A percentile compares a stretch with the other conserved stretches of the same genome.
Conservation (phyloP, 148 eudicot genomes). For the Chenopodium formosanum region DNA sequence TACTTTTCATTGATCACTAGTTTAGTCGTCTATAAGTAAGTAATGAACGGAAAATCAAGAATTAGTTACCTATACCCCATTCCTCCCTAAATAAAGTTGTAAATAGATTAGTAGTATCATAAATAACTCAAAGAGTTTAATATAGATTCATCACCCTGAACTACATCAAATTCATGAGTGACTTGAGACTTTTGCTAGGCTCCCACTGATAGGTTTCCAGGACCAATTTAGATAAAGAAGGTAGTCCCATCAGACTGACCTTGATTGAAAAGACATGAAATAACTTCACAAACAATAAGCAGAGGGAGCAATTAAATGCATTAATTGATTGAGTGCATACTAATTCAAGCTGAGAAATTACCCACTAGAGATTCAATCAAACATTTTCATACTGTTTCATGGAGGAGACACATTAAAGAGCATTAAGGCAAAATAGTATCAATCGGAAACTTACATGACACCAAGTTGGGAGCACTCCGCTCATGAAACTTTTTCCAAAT, state of each 20-base stretch:
- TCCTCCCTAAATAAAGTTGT: no score
- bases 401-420: background rate
- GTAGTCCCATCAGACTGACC: background rate
- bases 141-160: no score
- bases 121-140: no score
- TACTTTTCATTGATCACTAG: no score
- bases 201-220: background rate
- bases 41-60: no score
- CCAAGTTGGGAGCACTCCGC: conserved; percentile 19
- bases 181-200: background rate
- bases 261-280: background rate
- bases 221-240: background rate
- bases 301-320: background rate
- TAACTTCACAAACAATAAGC: background rate
- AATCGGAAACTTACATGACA: conserved; percentile 36
- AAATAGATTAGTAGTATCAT: no score
- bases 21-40: no score
- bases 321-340: background rate
- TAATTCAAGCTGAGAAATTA: background rate
- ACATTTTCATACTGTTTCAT: background rate
- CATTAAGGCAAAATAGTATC: background rate
- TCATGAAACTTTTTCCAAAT: conserved; percentile 31
- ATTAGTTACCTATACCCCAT: no score
- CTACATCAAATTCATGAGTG: background rate
- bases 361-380: background rate